Conservation (phyloP, 1,284 basidiomycete species). For the Malassezia psittaci region DNA sequence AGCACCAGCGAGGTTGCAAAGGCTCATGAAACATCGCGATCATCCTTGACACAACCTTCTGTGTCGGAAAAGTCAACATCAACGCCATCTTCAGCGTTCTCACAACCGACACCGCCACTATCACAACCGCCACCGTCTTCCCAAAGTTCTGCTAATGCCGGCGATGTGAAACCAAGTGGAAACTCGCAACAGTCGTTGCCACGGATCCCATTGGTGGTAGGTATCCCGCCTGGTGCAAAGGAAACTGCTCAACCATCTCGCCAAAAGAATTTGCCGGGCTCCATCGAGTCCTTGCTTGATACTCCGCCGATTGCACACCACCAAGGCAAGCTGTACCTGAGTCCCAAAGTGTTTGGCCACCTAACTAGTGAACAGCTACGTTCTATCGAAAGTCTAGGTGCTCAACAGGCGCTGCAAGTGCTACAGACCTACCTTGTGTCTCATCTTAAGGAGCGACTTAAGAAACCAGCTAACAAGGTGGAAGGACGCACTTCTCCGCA, state of each 20-base stretch:
- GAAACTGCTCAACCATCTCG: conserved; percentile 33
- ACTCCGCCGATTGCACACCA: conserved; percentile 70
- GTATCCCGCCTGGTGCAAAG: conserved; percentile 53
- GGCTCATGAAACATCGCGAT: neutral
- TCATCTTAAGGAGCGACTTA: conserved; percentile 67
- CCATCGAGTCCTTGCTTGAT: conserved; percentile 48
- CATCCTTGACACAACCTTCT: neutral
- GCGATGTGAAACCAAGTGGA: neutral
- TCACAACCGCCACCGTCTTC: neutral
- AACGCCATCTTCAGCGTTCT: neutral
- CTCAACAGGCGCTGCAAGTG: conserved; percentile 68
- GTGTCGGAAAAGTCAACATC: neutral
- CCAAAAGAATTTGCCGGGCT: conserved; percentile 37
- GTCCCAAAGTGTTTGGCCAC: conserved; percentile 71
- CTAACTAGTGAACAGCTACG: conserved; percentile 63
- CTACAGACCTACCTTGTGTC: conserved; percentile 73
- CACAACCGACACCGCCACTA: neutral
- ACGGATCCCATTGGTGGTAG: conserved; percentile 57
- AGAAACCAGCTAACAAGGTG: conserved; percentile 13
- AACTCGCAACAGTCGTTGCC: conserved; percentile 14
- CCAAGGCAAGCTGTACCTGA: conserved; percentile 70
- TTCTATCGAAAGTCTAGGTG: conserved; percentile 68
- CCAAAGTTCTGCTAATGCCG: conserved; percentile 5
- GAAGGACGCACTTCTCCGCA: neutral
- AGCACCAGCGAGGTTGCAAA: conserved; percentile 27